A percentile compares a stretch with the other conserved stretches of the same genome.
Conservation (phyloP, 2,329 filamentous ascomycete species). For the Pseudonectria buxi region DNA sequence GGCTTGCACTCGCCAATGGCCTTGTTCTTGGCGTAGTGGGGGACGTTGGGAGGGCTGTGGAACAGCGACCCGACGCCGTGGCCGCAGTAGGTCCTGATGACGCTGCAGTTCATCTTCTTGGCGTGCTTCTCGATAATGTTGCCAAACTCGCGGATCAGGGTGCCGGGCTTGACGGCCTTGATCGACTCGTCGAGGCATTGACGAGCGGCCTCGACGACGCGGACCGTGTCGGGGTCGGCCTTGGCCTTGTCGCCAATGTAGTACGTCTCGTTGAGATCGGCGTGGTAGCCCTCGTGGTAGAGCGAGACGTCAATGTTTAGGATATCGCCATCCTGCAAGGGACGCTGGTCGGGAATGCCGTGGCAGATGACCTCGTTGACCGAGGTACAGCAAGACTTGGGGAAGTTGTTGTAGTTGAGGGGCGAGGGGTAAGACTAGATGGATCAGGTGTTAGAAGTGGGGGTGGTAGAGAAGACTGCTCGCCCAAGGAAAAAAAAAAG, state of each 20-base stretch:
- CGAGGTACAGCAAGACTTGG: constrained; percentile 96
- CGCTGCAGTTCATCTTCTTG: constrained; percentile 76
- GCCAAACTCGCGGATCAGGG: constrained; percentile 85
- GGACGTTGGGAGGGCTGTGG: constrained; percentile 88
- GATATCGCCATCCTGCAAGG: constrained; percentile 87
- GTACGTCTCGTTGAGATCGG: constrained; percentile 97
- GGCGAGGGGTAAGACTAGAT: constrained; percentile 88
- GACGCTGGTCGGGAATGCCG: constrained; percentile 88
- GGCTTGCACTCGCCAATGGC: constrained; percentile 88
- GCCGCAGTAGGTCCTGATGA: constrained; percentile 92
- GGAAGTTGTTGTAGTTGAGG: constrained; percentile 91
- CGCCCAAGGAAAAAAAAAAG: too few species aligned
- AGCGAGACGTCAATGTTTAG: constrained; percentile 94
- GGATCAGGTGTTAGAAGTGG: neutral
- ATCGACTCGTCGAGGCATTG: constrained; percentile 90
- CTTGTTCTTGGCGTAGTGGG: constrained; percentile 98
- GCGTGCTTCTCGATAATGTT: constrained; percentile 94
- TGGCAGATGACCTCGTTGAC: constrained; percentile 98
- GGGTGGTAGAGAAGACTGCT: neutral
- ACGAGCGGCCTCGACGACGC: constrained; percentile 83
- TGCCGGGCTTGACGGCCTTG: constrained; percentile 85
- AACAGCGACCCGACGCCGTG: constrained; percentile 93
- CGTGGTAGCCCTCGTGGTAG: constrained; percentile 92
- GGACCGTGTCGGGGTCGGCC: constrained; percentile 77
- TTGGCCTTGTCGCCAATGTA: constrained; percentile 88